Evolutionary conservation across 202 grass and related monocot genomes (phyloP).

Genomic region (Cymbopogon flexuosus): DNA sequence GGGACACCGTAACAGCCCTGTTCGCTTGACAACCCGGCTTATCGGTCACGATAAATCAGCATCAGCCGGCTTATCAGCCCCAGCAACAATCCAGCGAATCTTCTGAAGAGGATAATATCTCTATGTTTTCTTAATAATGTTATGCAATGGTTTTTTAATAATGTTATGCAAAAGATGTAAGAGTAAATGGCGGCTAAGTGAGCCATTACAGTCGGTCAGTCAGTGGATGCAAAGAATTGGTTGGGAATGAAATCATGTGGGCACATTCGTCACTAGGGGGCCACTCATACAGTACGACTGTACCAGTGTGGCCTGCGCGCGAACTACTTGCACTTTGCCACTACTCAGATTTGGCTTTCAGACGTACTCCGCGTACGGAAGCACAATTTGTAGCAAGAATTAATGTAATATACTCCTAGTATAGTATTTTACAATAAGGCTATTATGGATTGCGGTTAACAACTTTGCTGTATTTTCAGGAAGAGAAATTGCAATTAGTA

Average conservation of each 20-base stretch:
- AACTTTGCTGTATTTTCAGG: neutral
- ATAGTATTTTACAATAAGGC: neutral
- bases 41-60: no score
- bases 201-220: neutral
- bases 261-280: neutral
- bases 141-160: no score
- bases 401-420: neutral
- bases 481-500: neutral
- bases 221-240: neutral
- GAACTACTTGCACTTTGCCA: neutral
- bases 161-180: no score
- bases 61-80: no score
- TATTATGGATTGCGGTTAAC: neutral
- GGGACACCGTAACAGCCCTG: no score
- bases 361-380: neutral
- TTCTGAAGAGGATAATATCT: no score
- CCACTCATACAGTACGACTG: neutral
- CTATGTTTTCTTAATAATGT: no score
- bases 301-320: neutral
- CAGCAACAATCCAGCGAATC: no score
- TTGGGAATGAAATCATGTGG: conserved; percentile 23
- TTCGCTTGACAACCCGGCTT: no score
- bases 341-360: conserved; percentile 19
- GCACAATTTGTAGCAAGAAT: neutral
- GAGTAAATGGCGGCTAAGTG: neutral